These are phyloP conservation scores for Rhizopogon parksii DNA, from an alignment of 1,284 basidiomycete species.

Conservation along the genomic window DNA sequence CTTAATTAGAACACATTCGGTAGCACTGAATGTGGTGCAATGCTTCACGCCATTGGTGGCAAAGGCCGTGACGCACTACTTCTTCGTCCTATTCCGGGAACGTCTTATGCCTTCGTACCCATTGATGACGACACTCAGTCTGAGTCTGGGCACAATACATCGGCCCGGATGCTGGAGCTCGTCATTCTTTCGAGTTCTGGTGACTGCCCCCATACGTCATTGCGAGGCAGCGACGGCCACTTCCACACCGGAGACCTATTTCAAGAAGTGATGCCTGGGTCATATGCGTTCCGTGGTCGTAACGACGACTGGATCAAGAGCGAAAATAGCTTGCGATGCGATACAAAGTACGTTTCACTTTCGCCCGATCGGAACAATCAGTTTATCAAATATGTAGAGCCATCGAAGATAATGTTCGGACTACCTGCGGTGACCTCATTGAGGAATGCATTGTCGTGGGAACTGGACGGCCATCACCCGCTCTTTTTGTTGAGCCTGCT, in stretches of 20 bases:
- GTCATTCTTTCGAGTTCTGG: constrained; percentile 55
- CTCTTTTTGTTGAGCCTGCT: constrained; percentile 59
- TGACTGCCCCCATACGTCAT: constrained; percentile 58
- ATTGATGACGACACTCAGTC: constrained; percentile 32
- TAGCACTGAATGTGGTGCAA: constrained; percentile 64
- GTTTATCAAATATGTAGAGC: constrained; percentile 33
- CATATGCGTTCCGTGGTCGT: constrained; percentile 57
- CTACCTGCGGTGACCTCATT: constrained; percentile 48
- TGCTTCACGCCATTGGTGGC: constrained; percentile 48
- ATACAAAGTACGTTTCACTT: constrained; percentile 48
- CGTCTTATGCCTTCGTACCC: constrained; percentile 54
- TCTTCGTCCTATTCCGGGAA: constrained; percentile 48
- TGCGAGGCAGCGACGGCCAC: constrained; percentile 53
- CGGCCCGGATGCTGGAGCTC: constrained; percentile 51
- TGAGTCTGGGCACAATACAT: constrained; percentile 44
- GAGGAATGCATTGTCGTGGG: constrained; percentile 62
- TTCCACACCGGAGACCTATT: constrained; percentile 74
- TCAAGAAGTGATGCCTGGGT: constrained; percentile 46
- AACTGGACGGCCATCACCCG: constrained; percentile 57
- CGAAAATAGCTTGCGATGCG: constrained; percentile 63
- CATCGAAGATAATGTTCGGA: constrained; percentile 62
- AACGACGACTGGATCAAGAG: constrained; percentile 78
- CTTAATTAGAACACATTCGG: constrained; percentile 56
- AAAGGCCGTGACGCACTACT: constrained; percentile 38
- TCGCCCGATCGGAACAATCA: not conserved